Evolutionary conservation across 768 basidiomycete genomes (phyloP), one percentile per base, ranked within the genome.

Genomic region (Mycena metata): DNA sequence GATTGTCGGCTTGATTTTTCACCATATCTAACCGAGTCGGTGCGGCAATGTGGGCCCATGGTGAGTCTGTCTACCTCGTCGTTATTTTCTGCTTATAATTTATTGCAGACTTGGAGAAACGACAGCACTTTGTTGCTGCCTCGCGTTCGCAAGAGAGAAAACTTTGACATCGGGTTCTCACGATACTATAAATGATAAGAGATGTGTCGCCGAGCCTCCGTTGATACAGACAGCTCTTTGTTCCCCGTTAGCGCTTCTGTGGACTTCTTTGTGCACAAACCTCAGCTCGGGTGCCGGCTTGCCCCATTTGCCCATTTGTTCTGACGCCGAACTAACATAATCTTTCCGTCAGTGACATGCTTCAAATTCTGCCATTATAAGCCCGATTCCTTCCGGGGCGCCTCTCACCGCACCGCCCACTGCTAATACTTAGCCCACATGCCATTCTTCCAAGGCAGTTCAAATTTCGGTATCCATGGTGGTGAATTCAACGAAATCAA

Each of bases 41-140:
- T 8, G 96, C 94, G 3, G 95, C 95, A 1, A 97, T 98, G 96
- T 98, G 95, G 92, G 92, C 93, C 6, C 89, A 91, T 69, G 93
- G 91, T 93, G 63, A 17, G 83, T 73, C 11, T 26, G n/a, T 26
- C 8, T 42, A 19, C 35, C 17, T 47, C 16, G 10, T 41, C 15
- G 36, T 63, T 26, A 35, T 26, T 26, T 17, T 23, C 47, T 30
- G 23, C 69, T 50, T 50, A 60, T 45, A 39, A 2, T 33, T 54
- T n/a, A 33, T 47, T 13, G 1, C 64, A 91, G 90, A 91, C 76
- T 75, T 91, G 5, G 91, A 92, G 77, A 91, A 91, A 73, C 75
- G 78, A 26, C 85, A 86, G 67, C 86, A 86, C 72, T 83, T 81
- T 66, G 77, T 89, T 15, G 83, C 84, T 1, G 81, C 64, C n/a